Evolutionary conservation across 352 stramenopile species (phyloP).

Genomic region (Globisporangium cederbergense): DNA sequence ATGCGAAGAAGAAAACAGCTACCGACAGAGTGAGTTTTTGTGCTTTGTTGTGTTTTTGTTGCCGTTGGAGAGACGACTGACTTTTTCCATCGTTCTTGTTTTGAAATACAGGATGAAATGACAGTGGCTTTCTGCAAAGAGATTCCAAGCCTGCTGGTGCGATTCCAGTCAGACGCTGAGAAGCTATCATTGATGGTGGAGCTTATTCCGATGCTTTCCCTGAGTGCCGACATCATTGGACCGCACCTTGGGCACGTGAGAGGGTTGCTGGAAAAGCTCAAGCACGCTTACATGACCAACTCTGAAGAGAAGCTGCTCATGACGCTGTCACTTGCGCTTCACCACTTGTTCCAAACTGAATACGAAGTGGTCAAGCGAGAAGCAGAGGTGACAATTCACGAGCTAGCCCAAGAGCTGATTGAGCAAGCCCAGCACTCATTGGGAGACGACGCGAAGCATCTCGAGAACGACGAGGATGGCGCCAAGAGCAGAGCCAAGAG

Average conservation of each 20-base stretch:
- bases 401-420: constrained; percentile 65
- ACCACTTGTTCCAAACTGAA: constrained; percentile 65
- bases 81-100: background rate
- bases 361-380: constrained; percentile 80
- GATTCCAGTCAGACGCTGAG: constrained; percentile 76
- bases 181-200: constrained; percentile 75
- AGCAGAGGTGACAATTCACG: constrained; percentile 66
- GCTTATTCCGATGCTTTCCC: constrained; percentile 66
- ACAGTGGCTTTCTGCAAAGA: constrained; percentile 79
- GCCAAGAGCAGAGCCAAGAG: constrained; percentile 23
- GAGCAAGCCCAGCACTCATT: constrained; percentile 57
- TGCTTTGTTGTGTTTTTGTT: background rate
- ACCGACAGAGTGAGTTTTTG: constrained; percentile 43
- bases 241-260: constrained; percentile 70
- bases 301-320: constrained; percentile 71
- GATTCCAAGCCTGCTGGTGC: constrained; percentile 66
- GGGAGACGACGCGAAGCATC: constrained; percentile 48
- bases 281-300: constrained; percentile 65
- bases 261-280: constrained; percentile 69
- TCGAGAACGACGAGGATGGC: constrained; percentile 14
- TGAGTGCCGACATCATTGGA: constrained; percentile 59
- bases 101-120: constrained; percentile 57
- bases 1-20: constrained; percentile 47
- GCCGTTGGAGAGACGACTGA: background rate
- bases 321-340: constrained; percentile 59